Percentiles rank a stretch among this genome's conserved stretches.
phyloP scores from a whole-genome alignment of 768 basidiomycete genomes.

The Mrakia gelida region DNA sequence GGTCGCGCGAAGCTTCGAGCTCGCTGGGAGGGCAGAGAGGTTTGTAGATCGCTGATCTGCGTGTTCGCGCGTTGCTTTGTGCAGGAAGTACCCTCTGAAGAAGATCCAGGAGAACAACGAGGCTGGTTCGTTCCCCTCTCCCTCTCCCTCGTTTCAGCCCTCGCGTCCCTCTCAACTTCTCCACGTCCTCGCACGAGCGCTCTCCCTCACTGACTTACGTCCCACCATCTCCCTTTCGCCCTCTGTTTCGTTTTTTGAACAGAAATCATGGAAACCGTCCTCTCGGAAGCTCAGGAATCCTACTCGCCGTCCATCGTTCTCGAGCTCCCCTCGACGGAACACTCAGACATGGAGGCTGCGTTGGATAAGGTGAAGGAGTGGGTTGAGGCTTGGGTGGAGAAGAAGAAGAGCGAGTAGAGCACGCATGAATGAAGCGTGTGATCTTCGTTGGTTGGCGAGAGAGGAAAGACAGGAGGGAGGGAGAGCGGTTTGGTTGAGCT shows the following conservation, averaged over 20 bases:
- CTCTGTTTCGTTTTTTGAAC: background rate
- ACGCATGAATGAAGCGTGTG: background rate
- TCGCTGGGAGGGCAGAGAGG: too few relatives aligned
- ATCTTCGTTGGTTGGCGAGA: background rate
- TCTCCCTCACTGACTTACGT: background rate
- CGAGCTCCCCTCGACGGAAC: constrained; percentile 67
- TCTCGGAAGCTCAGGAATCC: constrained; percentile 80
- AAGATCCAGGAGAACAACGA: constrained; percentile 99
- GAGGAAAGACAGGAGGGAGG: background rate
- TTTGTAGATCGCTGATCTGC: background rate
- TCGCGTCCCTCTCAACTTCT: background rate
- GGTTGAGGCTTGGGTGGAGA: constrained; percentile 65
- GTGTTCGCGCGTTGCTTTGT: background rate
- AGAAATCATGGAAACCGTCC: constrained; percentile 91
- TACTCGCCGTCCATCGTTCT: constrained; percentile 84
- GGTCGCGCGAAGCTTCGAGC: background rate
- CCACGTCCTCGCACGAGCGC: background rate
- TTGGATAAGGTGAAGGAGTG: constrained; percentile 81
- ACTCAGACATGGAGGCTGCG: constrained; percentile 75
- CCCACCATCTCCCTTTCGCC: background rate
- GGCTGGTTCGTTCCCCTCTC: constrained; percentile 47
- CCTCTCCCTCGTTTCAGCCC: background rate
- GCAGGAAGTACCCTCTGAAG: constrained; percentile 76
- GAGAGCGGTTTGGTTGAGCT: background rate
- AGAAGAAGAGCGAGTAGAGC: background rate